Evolutionary conservation across 2,329 filamentous ascomycete species (phyloP).

Genomic region (Talaromyces sp.): DNA sequence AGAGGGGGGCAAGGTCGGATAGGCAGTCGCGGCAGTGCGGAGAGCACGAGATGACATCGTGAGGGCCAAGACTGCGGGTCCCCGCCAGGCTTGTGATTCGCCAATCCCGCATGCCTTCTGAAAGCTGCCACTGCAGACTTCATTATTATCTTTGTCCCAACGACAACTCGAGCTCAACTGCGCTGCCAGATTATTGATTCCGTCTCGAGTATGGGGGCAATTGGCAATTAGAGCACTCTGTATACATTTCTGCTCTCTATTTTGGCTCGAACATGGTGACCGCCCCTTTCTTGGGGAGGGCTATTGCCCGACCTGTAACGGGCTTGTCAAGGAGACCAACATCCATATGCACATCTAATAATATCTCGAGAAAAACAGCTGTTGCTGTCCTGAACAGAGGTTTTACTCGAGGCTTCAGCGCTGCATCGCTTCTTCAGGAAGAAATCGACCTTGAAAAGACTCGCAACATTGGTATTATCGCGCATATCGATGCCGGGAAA

Average conservation of each 20-base stretch:
- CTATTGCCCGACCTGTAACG: conserved; percentile 1
- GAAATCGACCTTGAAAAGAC: conserved; percentile 55
- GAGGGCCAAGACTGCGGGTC: neutral
- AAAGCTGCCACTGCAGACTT: neutral
- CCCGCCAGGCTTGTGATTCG: conserved; percentile 6
- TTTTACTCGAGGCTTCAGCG: conserved; percentile 24
- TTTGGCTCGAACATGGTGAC: conserved; percentile 6
- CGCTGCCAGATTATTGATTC: neutral
- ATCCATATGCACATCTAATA: conserved; percentile 3
- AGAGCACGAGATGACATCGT: conserved; percentile 11
- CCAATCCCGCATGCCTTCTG: conserved; percentile 6
- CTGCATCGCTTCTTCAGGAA: conserved; percentile 18
- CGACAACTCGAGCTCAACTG: neutral
- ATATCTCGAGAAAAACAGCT: neutral
- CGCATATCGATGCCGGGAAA: conserved; percentile 97
- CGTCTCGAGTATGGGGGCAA: neutral
- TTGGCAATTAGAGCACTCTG: neutral
- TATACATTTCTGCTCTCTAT: neutral
- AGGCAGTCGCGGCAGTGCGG: conserved; percentile 10
- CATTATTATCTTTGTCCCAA: neutral
- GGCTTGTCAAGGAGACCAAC: conserved; percentile 3
- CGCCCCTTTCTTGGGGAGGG: conserved; percentile 8
- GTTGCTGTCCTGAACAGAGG: neutral
- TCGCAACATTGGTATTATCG: conserved; percentile 96
- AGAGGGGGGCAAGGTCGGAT: neutral